Evolutionary conservation across 148 eudicot genomes (phyloP).

Genomic region (Diospyros kaki): DNA sequence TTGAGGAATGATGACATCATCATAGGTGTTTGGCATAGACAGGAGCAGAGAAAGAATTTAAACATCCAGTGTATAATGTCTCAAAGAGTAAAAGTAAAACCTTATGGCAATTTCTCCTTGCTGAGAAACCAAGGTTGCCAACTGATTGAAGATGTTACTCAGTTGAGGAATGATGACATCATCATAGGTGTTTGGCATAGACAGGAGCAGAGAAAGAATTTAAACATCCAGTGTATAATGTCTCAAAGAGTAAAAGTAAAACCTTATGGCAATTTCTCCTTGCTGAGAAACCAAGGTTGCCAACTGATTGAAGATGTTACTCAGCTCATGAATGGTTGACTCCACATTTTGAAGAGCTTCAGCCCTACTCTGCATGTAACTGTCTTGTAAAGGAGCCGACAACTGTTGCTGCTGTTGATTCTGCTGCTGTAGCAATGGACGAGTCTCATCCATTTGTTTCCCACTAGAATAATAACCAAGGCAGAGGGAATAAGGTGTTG

Average conservation of each 20-base stretch:
- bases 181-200: not conserved
- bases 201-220: not conserved
- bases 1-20: not conserved
- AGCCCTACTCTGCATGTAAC: constrained; percentile 76
- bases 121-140: constrained; percentile 72
- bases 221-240: not conserved
- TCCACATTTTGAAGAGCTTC: constrained; percentile 78
- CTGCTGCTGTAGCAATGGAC: constrained; percentile 59
- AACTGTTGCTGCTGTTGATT: constrained; percentile 47
- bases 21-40: not conserved
- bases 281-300: constrained; percentile 75
- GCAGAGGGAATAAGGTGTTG: not conserved
- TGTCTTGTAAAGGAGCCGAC: constrained; percentile 66
- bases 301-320: constrained; percentile 59
- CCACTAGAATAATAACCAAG: constrained; percentile 23
- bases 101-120: constrained; percentile 79
- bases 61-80: not conserved
- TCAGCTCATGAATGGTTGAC: constrained; percentile 68
- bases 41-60: not conserved
- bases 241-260: not conserved
- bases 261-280: constrained; percentile 79
- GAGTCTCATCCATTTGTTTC: constrained; percentile 52
- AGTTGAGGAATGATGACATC: constrained; percentile 44
- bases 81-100: constrained; percentile 19
- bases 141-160: constrained; percentile 55